Conservation (phyloP, 228 moss, liverwort and hornwort genomes). For the Sphagnum fallax region DNA sequence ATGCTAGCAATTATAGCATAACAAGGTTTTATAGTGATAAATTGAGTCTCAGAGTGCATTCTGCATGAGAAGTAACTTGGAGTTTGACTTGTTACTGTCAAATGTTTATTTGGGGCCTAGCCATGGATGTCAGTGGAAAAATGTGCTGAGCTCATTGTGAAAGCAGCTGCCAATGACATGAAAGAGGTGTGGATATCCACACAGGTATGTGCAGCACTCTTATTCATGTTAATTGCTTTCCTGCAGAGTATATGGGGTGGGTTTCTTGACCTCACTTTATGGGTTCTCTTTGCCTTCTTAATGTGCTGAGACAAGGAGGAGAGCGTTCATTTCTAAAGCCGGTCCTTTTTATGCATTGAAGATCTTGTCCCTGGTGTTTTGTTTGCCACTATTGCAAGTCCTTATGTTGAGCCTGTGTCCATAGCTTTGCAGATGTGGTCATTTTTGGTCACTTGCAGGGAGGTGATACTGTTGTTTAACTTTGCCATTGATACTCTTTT, state of each 20-base stretch:
- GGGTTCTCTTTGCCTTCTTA: not conserved
- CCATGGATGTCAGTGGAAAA: constrained; percentile 2
- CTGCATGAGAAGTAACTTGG: too few species aligned
- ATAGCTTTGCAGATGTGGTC: not conserved
- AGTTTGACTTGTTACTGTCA: too few species aligned
- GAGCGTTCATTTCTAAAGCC: not conserved
- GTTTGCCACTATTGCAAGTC: too few species aligned
- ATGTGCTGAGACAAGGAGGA: not conserved
- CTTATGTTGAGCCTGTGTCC: too few species aligned
- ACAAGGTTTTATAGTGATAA: too few species aligned
- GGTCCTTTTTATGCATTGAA: not conserved
- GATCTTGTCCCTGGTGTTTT: not conserved
- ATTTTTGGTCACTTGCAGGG: not conserved
- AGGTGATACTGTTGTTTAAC: not conserved
- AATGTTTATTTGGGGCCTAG: too few species aligned
- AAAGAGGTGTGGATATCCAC: constrained; percentile 67
- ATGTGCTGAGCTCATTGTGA: constrained; percentile 61
- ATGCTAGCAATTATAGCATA: too few species aligned
- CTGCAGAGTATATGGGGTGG: not conserved
- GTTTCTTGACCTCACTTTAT: not conserved
- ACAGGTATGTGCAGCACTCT: constrained; percentile 11
- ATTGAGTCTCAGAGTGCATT: too few species aligned
- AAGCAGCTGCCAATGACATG: constrained; percentile 51
- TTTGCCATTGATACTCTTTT: not conserved
- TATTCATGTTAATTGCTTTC: not conserved